These are phyloP conservation scores for Quercus dentata DNA, from an alignment of 306 rosid genomes.

Conservation along the genomic window DNA sequence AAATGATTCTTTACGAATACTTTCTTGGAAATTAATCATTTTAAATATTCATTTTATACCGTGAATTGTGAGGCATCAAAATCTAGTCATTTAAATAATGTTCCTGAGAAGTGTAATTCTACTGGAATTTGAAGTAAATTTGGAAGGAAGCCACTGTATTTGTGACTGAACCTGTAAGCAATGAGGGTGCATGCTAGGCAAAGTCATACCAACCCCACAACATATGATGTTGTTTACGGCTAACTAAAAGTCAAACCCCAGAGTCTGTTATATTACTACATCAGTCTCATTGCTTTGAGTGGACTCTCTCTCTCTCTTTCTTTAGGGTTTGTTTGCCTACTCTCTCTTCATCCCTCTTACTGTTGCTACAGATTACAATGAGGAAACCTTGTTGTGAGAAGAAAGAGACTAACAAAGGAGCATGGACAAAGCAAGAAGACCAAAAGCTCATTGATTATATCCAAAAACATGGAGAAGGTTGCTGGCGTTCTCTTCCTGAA, in stretches of 20 bases:
- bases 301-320: background rate
- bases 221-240: background rate
- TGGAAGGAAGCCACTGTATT: too few relatives aligned
- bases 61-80: too few relatives aligned
- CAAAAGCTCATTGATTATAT: constrained; percentile 42
- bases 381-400: constrained; percentile 24
- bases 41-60: too few relatives aligned
- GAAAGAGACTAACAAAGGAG: constrained; percentile 31
- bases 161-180: too few relatives aligned
- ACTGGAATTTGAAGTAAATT: too few relatives aligned
- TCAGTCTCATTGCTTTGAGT: background rate
- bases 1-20: too few relatives aligned
- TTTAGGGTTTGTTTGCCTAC: background rate
- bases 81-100: too few relatives aligned
- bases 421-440: constrained; percentile 52
- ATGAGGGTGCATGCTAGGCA: background rate
- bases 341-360: background rate
- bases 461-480: constrained; percentile 38
- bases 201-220: background rate
- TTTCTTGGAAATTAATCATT: too few relatives aligned
- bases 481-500: constrained; percentile 40
- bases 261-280: background rate
- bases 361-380: background rate
- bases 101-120: too few relatives aligned
- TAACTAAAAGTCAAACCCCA: background rate